Base-by-base conservation (phyloP, 768 basidiomycete genomes). In the Lactifluus echinatus region DNA sequence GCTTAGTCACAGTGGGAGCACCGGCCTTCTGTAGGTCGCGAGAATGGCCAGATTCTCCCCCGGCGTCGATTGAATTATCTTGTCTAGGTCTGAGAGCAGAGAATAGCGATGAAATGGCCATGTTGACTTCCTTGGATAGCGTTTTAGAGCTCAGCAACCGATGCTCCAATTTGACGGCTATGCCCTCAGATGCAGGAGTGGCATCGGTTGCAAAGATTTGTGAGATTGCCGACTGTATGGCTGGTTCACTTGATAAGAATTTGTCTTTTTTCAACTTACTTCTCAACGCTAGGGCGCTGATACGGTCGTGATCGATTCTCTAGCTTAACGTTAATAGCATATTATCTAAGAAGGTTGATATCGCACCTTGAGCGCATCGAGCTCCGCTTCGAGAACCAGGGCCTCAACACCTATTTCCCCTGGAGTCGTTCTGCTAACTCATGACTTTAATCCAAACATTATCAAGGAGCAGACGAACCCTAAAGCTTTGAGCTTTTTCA, bases 181-280 rank as follows among this genome's bases (percentile, higher is more conserved):
- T 66, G 21, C 79, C 76, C 23, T 78, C 77, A 17, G 76, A 64
- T 2, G 65, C 12, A n/a, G 44, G 60, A 10, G 21, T 11, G 34
- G 26, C n/a, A 11, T 48, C 52, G 34, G 43, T 26, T 48, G 33
- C 21, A n/a, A 60, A 62, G 24, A 69, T 73, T 11, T 72, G 67
- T 15, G 68, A 52, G 39, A 76, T 57, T 8, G 72, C 50, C 53
- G 47, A 39, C 69, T 70, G 0, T 64, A 63, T 8, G 72, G 57
- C 84, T 78, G 33, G 71, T 66, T 2, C 67, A 66, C 76, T 14
- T 71, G 70, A 24, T 14, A 93, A 71, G 2, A 72, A 57, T 53
- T 75, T 79, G 67, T 90, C 85, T 68, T 93, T 94, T 47, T 79
- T 79, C 34, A 94, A 67, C 71, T 87, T 93, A 4, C 80, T 78